Percentiles rank a stretch among this genome's conserved stretches.
These are phyloP conservation scores for Isochrysis galbana DNA, from an alignment of 78 protist genomes.

Conservation along the genomic window DNA sequence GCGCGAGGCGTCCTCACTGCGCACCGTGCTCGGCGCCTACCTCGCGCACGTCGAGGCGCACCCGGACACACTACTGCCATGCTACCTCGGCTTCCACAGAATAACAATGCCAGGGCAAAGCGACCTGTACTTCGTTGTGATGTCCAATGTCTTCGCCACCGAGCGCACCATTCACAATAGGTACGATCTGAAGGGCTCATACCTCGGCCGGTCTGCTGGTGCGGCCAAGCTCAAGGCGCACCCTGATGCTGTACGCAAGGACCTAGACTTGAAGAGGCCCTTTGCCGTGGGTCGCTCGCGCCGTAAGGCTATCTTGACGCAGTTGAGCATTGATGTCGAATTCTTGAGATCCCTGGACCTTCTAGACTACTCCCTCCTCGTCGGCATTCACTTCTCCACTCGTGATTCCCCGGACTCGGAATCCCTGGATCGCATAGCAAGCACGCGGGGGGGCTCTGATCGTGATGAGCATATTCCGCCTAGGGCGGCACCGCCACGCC, in stretches of 20 bases:
- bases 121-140: slow-evolving; percentile 28
- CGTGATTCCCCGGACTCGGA: too few species aligned
- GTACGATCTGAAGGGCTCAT: slow-evolving; percentile 39
- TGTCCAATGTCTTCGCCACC: slow-evolving; percentile 25
- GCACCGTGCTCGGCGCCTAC: neutral
- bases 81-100: neutral
- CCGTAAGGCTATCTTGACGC: neutral
- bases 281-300: neutral
- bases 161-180: slow-evolving; percentile 2
- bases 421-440: too few species aligned
- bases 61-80: slow-evolving; percentile 12
- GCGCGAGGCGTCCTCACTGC: neutral
- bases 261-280: neutral
- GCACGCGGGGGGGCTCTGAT: too few species aligned
- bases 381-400: too few species aligned
- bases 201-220: neutral
- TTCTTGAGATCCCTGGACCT: too few species aligned
- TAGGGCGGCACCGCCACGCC: too few species aligned
- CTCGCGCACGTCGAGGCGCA: neutral
- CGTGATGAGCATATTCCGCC: too few species aligned
- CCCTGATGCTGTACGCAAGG: neutral
- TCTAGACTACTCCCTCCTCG: too few species aligned
- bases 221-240: too few species aligned
- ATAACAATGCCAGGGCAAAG: neutral
- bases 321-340: too few species aligned